Conservation (phyloP, 148 eudicot genomes). For the Rhododendron ovatum region DNA sequence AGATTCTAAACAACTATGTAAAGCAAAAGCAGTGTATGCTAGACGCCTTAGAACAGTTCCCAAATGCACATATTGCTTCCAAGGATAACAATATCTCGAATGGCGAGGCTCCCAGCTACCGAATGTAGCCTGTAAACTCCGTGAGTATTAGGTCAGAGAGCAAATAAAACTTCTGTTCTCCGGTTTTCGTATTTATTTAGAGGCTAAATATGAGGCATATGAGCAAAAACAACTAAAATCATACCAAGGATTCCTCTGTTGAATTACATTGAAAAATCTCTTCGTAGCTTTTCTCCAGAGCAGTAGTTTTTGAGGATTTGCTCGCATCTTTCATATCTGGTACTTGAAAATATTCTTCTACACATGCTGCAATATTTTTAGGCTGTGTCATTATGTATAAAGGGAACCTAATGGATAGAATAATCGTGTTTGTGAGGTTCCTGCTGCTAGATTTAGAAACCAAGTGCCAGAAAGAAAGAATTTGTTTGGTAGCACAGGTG, state of each 20-base stretch:
- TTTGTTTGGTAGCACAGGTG: neutral
- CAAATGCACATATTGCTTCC: conserved; percentile 22
- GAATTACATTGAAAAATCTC: conserved; percentile 2
- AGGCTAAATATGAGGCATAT: neutral
- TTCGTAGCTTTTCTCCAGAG: conserved; percentile 10
- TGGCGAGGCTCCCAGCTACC: conserved; percentile 21
- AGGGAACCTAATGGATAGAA: neutral
- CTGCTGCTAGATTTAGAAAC: neutral
- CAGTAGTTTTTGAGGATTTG: conserved; percentile 2
- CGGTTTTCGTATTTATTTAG: neutral
- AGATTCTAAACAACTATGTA: conserved; percentile 16
- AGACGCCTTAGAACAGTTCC: conserved; percentile 17
- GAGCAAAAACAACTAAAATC: neutral
- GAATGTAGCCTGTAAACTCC: conserved; percentile 13
- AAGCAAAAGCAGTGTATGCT: conserved; percentile 16
- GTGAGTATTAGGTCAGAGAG: neutral
- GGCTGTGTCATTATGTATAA: neutral
- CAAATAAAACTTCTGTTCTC: too few relatives aligned
- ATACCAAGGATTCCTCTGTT: conserved; percentile 13
- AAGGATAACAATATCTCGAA: conserved; percentile 16
- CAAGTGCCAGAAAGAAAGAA: neutral
- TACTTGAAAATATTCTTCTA: conserved; percentile 16
- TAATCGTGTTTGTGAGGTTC: neutral
- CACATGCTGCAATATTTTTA: conserved; percentile 10
- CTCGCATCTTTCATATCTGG: neutral